These are phyloP conservation scores for Debaryomyces sp. DNA, from an alignment of 1,139 yeast genomes.

Conservation along the genomic window DNA sequence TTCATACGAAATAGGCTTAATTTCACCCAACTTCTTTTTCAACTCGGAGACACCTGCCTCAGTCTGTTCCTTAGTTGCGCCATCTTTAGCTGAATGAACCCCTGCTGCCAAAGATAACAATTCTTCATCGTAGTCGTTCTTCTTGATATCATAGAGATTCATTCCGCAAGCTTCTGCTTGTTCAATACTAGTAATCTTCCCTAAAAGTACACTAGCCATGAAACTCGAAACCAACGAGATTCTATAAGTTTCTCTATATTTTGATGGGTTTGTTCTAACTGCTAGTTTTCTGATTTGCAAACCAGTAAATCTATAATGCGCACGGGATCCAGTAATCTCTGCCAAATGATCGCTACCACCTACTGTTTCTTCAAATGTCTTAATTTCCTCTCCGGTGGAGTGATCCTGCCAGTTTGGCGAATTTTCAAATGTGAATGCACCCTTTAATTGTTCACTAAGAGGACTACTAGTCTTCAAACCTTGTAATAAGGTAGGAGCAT, in stretches of 20 bases:
- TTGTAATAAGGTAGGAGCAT: conserved; percentile 44
- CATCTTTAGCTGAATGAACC: conserved; percentile 41
- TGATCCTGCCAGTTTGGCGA: conserved; percentile 98
- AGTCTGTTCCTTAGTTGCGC: conserved; percentile 25
- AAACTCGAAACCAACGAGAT: conserved; percentile 82
- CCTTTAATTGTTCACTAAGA: conserved; percentile 47
- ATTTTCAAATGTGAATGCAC: conserved; percentile 60
- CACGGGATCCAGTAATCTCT: conserved; percentile 76
- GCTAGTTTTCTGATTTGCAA: conserved; percentile 82
- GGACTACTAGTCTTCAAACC: conserved; percentile 25
- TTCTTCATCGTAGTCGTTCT: conserved; percentile 54
- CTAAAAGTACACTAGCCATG: conserved; percentile 70
- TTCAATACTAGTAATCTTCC: conserved; percentile 66
- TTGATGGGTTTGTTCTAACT: conserved; percentile 49
- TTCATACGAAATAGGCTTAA: conserved; percentile 49
- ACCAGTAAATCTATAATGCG: conserved; percentile 90
- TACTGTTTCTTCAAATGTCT: conserved; percentile 58
- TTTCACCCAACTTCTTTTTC: conserved; percentile 51
- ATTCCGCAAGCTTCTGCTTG: conserved; percentile 92
- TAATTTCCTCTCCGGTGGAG: conserved; percentile 73
- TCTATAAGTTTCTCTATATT: conserved; percentile 57
- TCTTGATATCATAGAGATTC: conserved; percentile 74
- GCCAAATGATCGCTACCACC: conserved; percentile 73
- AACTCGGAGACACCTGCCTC: conserved; percentile 40
- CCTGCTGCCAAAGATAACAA: conserved; percentile 57